Base-by-base conservation (phyloP, 352 stramenopile genomes). In the Aphanomyces astaci region DNA sequence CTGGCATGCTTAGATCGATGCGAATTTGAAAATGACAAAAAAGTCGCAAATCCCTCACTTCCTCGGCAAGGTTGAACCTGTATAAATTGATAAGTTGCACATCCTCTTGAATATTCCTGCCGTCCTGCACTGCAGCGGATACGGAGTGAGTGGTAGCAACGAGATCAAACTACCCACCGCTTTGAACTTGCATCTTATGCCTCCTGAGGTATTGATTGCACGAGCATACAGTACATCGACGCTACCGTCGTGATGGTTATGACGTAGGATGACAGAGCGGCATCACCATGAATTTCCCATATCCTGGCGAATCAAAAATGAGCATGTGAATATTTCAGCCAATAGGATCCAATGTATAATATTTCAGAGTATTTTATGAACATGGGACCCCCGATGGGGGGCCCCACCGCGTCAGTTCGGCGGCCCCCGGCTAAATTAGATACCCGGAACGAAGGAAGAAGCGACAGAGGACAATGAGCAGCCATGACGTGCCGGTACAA, bases 401-500 rank as follows among this genome's bases (percentile, higher is more conserved):
- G 45, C 4, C 13, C 13, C 45, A n/a, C 45, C 45, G 13, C 45
- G 22, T 25, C 45, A n/a, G 45, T 27, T n/a, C 13, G 45, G 45
- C 13, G 13, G 13, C 13, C 19, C 13, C 45, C 9, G 9, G 45
- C 45, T 7, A 53, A n/a, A 27, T n/a, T 4, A 53, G 45, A 27
- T 25, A 25, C 13, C 45, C 9, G 9, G 13, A 53, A 9, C 4
- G 19, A 53, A 9, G 9, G 25, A 4, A 33, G 11, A 4, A 33
- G 11, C 19, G 15, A 30, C 25, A 25, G 25, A 54, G 28, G 5
- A 45, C 24, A 15, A 59, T 64, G 63, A 93, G 36, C 36, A 43
- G 90, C 82, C 89, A 76, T 74, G 81, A 96, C 73, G 79, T 92
- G 63, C 94, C 94, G 31, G 89, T 99, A 46, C 87, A 98, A 71